Conservation (phyloP, 2,329 filamentous ascomycete genomes). For the Pseudogymnoascus sp. region DNA sequence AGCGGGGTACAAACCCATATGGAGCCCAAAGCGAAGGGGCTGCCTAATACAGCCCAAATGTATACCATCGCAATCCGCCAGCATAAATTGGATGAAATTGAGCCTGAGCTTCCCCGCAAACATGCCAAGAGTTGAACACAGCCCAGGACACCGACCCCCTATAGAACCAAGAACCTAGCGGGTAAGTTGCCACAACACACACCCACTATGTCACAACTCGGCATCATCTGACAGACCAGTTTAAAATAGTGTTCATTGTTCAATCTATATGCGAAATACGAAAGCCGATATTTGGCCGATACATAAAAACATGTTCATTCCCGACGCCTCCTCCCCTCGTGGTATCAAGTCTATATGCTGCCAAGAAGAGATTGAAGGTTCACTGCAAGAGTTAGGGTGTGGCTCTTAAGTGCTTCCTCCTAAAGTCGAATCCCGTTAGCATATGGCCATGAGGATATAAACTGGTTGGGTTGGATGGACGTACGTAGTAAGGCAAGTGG, state of each 20-base stretch:
- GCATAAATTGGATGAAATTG: background rate
- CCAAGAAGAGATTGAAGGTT: constrained; percentile 24
- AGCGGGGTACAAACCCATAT: background rate
- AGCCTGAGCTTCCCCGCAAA: background rate
- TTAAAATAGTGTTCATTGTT: background rate
- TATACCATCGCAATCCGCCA: background rate
- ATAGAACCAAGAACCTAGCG: background rate
- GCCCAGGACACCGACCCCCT: background rate
- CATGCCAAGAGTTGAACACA: background rate
- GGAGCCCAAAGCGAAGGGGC: background rate
- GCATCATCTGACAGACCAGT: background rate
- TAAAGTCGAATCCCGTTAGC: background rate
- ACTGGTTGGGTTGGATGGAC: background rate
- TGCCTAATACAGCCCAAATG: background rate
- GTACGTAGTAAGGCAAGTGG: constrained; percentile 43
- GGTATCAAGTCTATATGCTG: background rate
- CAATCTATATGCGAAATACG: background rate
- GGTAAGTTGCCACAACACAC: background rate
- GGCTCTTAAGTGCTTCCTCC: constrained; percentile 39
- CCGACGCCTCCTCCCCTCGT: background rate
- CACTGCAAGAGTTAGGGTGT: constrained; percentile 38
- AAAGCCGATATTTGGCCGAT: background rate
- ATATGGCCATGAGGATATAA: background rate
- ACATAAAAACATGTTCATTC: background rate
- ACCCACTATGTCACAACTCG: background rate